phyloP scores from a whole-genome alignment of 2,329 filamentous ascomycete species.

The Lasiodiplodia citricola region DNA sequence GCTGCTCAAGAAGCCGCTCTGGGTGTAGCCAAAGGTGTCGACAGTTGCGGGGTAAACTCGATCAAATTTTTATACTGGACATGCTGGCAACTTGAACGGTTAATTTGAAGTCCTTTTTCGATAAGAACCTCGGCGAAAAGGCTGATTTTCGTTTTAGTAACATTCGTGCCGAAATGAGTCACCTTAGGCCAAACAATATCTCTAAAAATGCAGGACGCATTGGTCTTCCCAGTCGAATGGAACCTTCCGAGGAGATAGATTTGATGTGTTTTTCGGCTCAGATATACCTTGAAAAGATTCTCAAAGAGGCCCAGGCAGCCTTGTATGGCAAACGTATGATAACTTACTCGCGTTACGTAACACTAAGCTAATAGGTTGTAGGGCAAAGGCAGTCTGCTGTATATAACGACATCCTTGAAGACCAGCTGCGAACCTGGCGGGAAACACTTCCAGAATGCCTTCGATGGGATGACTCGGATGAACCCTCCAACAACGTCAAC shows the following conservation, averaged over 20 bases:
- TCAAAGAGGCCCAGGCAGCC: constrained; percentile 61
- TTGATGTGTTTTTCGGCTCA: constrained; percentile 67
- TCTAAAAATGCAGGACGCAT: constrained; percentile 64
- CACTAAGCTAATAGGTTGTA: constrained; percentile 29
- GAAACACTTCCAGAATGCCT: constrained; percentile 56
- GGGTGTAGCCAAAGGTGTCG: not conserved
- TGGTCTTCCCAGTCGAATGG: constrained; percentile 67
- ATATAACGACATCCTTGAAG: constrained; percentile 51
- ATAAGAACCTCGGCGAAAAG: not conserved
- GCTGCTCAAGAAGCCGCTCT: not conserved
- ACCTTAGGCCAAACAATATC: constrained; percentile 64
- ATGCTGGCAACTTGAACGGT: constrained; percentile 90
- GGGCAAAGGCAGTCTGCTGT: constrained; percentile 36
- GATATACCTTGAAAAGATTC: constrained; percentile 62
- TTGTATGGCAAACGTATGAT: constrained; percentile 54
- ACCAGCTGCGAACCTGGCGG: constrained; percentile 51
- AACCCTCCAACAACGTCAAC: constrained; percentile 76
- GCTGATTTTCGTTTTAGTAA: constrained; percentile 61
- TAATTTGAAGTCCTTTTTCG: constrained; percentile 31
- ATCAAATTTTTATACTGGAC: constrained; percentile 82
- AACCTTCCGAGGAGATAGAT: constrained; percentile 45
- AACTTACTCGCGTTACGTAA: constrained; percentile 35
- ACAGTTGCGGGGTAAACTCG: constrained; percentile 38
- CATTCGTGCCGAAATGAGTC: constrained; percentile 79
- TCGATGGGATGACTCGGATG: constrained; percentile 70